Conservation (phyloP, 2,329 filamentous ascomycete genomes). For the Fusarium sororula region DNA sequence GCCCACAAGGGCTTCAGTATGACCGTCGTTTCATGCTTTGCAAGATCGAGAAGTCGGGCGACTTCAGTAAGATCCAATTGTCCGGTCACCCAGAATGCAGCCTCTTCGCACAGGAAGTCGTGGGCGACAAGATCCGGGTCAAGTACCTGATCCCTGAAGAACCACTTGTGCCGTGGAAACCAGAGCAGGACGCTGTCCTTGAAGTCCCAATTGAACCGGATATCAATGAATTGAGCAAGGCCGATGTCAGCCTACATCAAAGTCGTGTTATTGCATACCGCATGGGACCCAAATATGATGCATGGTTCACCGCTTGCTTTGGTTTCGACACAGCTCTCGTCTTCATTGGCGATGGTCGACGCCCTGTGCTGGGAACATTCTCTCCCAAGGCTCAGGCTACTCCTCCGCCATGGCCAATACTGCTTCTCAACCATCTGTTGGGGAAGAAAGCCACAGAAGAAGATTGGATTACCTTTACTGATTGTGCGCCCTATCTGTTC, state of each 20-base stretch:
- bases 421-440: conserved; percentile 46
- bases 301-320: conserved; percentile 74
- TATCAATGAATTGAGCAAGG: conserved; percentile 52
- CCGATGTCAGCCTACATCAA: conserved; percentile 67
- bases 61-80: conserved; percentile 68
- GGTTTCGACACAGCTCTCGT: conserved; percentile 69
- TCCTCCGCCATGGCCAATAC: conserved; percentile 48
- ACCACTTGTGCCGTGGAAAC: conserved; percentile 50
- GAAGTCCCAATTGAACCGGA: conserved; percentile 67
- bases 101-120: conserved; percentile 70
- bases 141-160: conserved; percentile 52
- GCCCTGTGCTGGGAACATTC: conserved; percentile 69
- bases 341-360: conserved; percentile 70
- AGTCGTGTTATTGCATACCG: conserved; percentile 68
- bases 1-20: conserved; percentile 68
- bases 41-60: conserved; percentile 55
- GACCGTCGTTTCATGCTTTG: conserved; percentile 79
- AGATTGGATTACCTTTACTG: conserved; percentile 73
- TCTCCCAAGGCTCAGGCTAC: conserved; percentile 48
- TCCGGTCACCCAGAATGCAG: conserved; percentile 65
- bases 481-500: conserved; percentile 79
- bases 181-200: conserved; percentile 53
- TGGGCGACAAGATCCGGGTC: conserved; percentile 52
- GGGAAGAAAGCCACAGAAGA: conserved; percentile 37
- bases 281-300: conserved; percentile 68